Evolutionary conservation across 768 basidiomycete genomes (phyloP).

Genomic region (Suillus americanus): DNA sequence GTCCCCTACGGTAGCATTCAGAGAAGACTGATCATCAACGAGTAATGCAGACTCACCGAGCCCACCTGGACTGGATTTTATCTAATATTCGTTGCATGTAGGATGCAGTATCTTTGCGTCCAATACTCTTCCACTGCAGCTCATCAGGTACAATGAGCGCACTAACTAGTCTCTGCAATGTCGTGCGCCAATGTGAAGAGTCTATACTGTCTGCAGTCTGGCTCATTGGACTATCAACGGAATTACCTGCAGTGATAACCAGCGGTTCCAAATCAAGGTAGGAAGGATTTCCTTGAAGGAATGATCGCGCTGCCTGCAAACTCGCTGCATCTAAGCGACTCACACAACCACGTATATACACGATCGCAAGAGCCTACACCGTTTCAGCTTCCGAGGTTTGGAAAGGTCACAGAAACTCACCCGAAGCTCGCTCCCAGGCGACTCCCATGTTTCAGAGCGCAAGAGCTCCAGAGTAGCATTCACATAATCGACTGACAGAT

Average conservation of each 20-base stretch:
- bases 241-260: background rate
- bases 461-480: conserved; percentile 37
- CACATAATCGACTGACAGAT: conserved; percentile 4
- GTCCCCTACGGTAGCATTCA: conserved; percentile 31
- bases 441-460: conserved; percentile 39
- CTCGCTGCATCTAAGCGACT: conserved; percentile 26
- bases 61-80: background rate
- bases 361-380: conserved; percentile 18
- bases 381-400: background rate
- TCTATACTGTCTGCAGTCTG: background rate
- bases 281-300: conserved; percentile 18
- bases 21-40: background rate
- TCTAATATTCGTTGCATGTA: background rate
- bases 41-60: conserved; percentile 1
- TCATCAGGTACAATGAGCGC: background rate
- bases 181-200: background rate
- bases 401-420: no score
- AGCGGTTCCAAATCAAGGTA: conserved; percentile 16
- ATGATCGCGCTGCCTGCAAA: conserved; percentile 21
- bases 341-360: conserved; percentile 34
- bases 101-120: background rate
- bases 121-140: background rate
- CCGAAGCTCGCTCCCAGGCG: conserved; percentile 27
- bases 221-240: background rate
- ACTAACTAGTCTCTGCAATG: background rate